phyloP scores from a whole-genome alignment of 169 alveolate genomes.

The Plasmodium relictum region DNA sequence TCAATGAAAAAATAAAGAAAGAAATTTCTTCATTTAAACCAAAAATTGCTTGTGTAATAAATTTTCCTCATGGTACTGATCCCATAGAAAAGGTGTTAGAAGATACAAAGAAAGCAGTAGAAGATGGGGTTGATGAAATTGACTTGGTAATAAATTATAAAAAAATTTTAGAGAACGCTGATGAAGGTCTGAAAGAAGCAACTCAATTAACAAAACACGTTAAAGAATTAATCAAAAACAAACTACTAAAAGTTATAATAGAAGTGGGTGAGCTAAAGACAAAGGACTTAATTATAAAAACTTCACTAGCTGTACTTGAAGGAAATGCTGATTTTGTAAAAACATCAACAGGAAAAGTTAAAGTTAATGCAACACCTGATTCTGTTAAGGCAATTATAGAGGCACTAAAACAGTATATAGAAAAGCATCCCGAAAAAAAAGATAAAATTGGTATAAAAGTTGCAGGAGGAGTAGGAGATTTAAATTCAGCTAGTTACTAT shows the following conservation, averaged over 20 bases:
- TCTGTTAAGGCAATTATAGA: constrained; percentile 55
- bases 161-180: constrained; percentile 28
- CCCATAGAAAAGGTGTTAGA: constrained; percentile 53
- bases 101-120: constrained; percentile 76
- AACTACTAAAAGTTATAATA: constrained; percentile 78
- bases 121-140: constrained; percentile 81
- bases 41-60: constrained; percentile 78
- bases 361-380: constrained; percentile 77
- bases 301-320: constrained; percentile 75
- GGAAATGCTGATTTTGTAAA: constrained; percentile 82
- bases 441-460: constrained; percentile 80
- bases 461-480: constrained; percentile 80
- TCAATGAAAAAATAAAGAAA: constrained; percentile 53
- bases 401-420: constrained; percentile 48
- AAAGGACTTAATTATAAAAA: constrained; percentile 66
- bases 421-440: constrained; percentile 21
- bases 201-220: constrained; percentile 28
- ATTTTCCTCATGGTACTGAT: constrained; percentile 81
- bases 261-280: constrained; percentile 80
- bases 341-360: constrained; percentile 82
- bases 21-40: constrained; percentile 56
- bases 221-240: constrained; percentile 33
- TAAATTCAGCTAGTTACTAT: constrained; percentile 76
- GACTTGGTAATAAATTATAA: constrained; percentile 80
- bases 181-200: constrained; percentile 68